Conservation (phyloP, 23 red algal species). For the Agarophyton chilense region DNA sequence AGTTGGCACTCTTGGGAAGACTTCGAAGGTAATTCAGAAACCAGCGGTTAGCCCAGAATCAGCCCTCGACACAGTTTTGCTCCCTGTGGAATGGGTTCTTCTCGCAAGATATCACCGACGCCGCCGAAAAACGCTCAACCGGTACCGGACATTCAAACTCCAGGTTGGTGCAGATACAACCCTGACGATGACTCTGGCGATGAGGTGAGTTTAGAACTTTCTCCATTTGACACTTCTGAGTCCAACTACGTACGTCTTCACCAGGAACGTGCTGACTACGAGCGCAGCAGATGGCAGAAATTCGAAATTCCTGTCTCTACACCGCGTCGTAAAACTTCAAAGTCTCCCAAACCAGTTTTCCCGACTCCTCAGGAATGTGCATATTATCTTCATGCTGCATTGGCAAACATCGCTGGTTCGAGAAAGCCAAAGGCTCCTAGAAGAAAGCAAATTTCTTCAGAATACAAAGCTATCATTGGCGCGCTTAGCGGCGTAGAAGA, state of each 20-base stretch:
- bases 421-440: background rate
- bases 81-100: background rate
- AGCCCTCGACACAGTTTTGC: too few relatives aligned
- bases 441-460: background rate
- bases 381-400: constrained; percentile 5
- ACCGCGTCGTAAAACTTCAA: background rate
- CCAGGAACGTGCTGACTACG: constrained; percentile 21
- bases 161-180: constrained; percentile 7
- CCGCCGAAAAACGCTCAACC: background rate
- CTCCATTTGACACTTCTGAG: constrained; percentile 14
- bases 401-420: constrained; percentile 7
- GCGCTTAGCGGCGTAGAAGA: background rate
- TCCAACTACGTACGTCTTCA: constrained; percentile 22
- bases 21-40: too few relatives aligned
- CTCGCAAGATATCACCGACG: constrained; percentile 3
- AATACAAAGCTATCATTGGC: background rate
- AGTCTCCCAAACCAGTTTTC: background rate
- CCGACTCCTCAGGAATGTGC: background rate
- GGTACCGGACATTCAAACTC: background rate
- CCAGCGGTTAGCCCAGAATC: too few relatives aligned
- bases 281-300: background rate
- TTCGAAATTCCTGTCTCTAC: background rate
- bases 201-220: background rate
- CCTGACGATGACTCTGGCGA: constrained; percentile 1
- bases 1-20: too few relatives aligned